A percentile compares a stretch with the other conserved stretches of the same genome.
Conservation (phyloP, 192 early-diverging fungal species). For the Coemansia pectinata region DNA sequence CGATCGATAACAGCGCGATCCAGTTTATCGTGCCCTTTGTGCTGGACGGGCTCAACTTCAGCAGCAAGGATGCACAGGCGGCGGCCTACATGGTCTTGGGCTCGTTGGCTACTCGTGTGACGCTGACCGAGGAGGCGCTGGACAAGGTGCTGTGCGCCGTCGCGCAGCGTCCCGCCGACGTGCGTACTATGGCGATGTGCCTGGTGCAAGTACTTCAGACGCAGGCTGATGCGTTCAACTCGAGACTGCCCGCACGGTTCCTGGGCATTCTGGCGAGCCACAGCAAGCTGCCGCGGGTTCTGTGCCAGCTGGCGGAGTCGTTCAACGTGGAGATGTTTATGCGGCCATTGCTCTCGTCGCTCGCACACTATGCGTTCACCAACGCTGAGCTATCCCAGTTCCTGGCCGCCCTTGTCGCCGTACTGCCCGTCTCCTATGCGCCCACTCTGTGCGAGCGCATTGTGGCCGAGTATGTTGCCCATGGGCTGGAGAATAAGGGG, state of each 20-base stretch:
- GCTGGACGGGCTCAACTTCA: slow-evolving; percentile 26
- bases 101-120: slow-evolving; percentile 33
- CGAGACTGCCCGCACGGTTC: slow-evolving; percentile 7
- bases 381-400: slow-evolving; percentile 4
- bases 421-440: slow-evolving; percentile 12
- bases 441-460: slow-evolving; percentile 21
- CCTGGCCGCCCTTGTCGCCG: slow-evolving; percentile 17
- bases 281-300: slow-evolving; percentile 4
- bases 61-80: slow-evolving; percentile 29
- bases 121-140: slow-evolving; percentile 31
- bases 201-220: slow-evolving; percentile 47
- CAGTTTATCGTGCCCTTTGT: slow-evolving; percentile 50
- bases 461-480: slow-evolving; percentile 22
- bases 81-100: slow-evolving; percentile 50
- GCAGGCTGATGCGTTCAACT: slow-evolving; percentile 16
- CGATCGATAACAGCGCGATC: slow-evolving; percentile 22
- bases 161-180: slow-evolving; percentile 19
- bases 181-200: slow-evolving; percentile 36
- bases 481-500: not conserved
- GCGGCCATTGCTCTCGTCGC: slow-evolving; percentile 21
- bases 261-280: slow-evolving; percentile 15
- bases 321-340: slow-evolving; percentile 28
- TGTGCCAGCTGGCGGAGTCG: slow-evolving; percentile 18
- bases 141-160: slow-evolving; percentile 35
- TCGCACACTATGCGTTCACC: slow-evolving; percentile 18